phyloP scores from a whole-genome alignment of 2,329 filamentous ascomycete genomes.

The Sarocladium brachiariae region DNA sequence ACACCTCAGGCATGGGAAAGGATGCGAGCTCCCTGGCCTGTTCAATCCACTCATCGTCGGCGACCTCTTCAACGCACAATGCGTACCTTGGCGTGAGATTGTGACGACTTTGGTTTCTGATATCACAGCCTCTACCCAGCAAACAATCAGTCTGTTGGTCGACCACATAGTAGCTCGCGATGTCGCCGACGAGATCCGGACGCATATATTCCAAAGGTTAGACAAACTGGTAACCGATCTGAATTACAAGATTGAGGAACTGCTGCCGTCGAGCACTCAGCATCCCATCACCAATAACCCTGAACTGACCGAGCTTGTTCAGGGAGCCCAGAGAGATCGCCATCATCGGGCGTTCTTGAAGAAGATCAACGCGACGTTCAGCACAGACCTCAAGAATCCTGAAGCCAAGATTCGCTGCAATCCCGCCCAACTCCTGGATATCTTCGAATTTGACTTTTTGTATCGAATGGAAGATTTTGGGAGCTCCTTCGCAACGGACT shows the following conservation, averaged over 20 bases:
- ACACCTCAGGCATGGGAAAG: conserved; percentile 18
- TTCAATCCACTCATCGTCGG: conserved; percentile 54
- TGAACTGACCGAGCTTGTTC: conserved; percentile 34
- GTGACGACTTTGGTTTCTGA: conserved; percentile 21
- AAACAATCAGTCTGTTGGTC: conserved; percentile 40
- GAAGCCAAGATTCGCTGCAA: conserved; percentile 16
- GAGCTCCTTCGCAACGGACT: conserved; percentile 24
- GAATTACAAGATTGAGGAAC: conserved; percentile 33
- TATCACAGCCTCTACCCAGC: conserved; percentile 35
- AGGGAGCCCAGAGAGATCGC: conserved; percentile 19
- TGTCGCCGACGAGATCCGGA: conserved; percentile 31
- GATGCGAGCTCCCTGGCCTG: conserved; percentile 50
- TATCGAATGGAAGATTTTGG: conserved; percentile 26
- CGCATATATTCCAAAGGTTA: conserved; percentile 27
- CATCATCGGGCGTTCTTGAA: conserved; percentile 12
- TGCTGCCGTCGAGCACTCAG: conserved; percentile 34
- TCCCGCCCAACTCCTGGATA: conserved; percentile 13
- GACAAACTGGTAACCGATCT: conserved; percentile 26
- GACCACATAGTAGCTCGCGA: conserved; percentile 30
- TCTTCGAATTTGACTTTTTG: conserved; percentile 21
- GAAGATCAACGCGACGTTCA: conserved; percentile 14
- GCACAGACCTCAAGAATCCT: conserved; percentile 15
- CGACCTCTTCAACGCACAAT: conserved; percentile 55
- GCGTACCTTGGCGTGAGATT: conserved; percentile 43
- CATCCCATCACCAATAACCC: conserved; percentile 48